Evolutionary conservation across 179 eudicot species (phyloP).

Genomic region (Corrigiola litoralis): DNA sequence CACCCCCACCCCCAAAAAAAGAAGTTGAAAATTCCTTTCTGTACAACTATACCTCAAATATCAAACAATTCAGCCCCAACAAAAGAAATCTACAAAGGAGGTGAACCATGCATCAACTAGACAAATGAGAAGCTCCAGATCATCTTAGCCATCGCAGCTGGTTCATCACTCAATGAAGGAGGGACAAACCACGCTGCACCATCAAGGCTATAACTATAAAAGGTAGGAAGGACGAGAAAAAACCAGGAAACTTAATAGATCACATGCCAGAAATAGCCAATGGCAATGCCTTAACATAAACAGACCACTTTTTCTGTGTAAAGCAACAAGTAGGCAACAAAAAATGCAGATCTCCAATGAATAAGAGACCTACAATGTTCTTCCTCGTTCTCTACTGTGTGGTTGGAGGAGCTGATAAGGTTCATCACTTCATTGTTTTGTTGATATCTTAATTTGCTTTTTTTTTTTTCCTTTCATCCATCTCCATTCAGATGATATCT

Average conservation of each 20-base stretch:
- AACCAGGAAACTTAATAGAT: neutral
- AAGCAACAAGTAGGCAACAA: neutral
- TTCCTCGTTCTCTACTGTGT: neutral
- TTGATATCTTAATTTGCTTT: neutral
- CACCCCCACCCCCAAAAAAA: neutral
- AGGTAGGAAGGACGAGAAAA: too few species aligned
- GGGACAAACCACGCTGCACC: too few species aligned
- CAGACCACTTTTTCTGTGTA: neutral
- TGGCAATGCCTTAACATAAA: neutral
- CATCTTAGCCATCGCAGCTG: too few species aligned
- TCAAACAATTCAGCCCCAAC: constrained; percentile 1
- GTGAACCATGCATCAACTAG: too few species aligned
- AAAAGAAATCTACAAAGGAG: constrained; percentile 1
- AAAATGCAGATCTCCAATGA: too few species aligned
- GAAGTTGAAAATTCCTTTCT: neutral
- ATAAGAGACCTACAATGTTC: neutral
- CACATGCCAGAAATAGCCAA: neutral
- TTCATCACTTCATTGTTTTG: too few species aligned
- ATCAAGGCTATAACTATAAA: too few species aligned
- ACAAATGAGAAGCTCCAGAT: too few species aligned
- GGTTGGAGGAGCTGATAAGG: too few species aligned
- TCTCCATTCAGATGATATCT: neutral
- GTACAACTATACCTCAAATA: neutral
- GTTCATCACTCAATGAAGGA: too few species aligned
- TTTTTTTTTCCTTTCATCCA: neutral